Evolutionary conservation across 2,329 filamentous ascomycete genomes (phyloP).

Genomic region (Penicillium vulpinum): DNA sequence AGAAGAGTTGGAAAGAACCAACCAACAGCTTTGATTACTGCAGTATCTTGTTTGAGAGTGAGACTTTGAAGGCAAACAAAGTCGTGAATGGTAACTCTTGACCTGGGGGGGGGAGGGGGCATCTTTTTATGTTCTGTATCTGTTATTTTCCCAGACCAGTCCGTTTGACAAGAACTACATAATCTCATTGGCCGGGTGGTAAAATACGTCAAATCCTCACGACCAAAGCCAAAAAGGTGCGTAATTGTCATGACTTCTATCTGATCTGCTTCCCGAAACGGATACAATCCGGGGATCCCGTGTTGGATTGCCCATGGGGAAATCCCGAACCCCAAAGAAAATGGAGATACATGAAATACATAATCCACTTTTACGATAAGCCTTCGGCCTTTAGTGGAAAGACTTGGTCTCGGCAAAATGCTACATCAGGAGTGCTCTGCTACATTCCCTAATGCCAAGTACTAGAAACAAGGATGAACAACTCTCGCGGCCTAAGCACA

Average conservation of each 20-base stretch:
- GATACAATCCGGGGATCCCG: slow-evolving; percentile 3
- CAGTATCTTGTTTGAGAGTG: not conserved
- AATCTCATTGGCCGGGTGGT: slow-evolving; percentile 9
- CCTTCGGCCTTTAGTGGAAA: not conserved
- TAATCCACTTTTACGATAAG: not conserved
- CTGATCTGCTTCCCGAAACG: slow-evolving; percentile 19
- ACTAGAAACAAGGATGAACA: not conserved
- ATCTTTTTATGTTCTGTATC: slow-evolving; percentile 13
- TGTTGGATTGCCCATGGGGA: slow-evolving; percentile 15
- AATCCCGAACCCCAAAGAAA: not conserved
- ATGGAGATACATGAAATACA: not conserved
- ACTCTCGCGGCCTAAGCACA: not conserved
- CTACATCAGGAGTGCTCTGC: not conserved
- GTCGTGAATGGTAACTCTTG: not conserved
- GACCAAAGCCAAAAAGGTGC: not conserved
- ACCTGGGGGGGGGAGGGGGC: not conserved
- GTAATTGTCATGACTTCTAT: not conserved
- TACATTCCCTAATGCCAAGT: not conserved
- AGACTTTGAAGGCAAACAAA: not conserved
- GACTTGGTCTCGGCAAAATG: not conserved
- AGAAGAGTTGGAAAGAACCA: not conserved
- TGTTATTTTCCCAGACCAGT: not conserved
- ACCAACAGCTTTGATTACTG: not conserved
- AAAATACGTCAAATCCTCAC: not conserved
- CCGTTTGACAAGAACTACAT: slow-evolving; percentile 2